Conservation (phyloP, 257 asterid species). For the Verbascum thapsus region DNA sequence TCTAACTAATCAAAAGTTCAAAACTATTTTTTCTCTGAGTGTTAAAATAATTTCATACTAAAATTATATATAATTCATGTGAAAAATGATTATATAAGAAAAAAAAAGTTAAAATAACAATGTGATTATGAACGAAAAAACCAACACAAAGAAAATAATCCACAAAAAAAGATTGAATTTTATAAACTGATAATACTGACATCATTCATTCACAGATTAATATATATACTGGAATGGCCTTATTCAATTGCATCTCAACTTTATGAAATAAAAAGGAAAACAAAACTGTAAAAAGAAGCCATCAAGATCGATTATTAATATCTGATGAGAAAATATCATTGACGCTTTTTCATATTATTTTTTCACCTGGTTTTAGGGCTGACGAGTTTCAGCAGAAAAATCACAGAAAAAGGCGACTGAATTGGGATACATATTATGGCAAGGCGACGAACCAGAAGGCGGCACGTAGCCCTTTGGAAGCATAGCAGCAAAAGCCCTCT, state of each 20-base stretch:
- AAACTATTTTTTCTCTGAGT: no score
- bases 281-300: neutral
- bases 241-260: neutral
- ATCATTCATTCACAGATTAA: neutral
- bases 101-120: no score
- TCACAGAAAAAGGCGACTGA: conserved; percentile 61
- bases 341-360: neutral
- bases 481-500: conserved; percentile 58
- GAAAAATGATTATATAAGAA: no score
- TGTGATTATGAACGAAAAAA: no score
- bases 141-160: neutral
- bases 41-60: no score
- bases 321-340: neutral
- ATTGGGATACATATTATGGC: conserved; percentile 63
- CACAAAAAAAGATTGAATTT: neutral
- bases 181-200: neutral
- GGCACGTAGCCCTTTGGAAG: conserved; percentile 83
- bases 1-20: no score
- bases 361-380: conserved; percentile 29
- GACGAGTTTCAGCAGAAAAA: conserved; percentile 33
- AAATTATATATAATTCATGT: no score
- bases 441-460: conserved; percentile 78
- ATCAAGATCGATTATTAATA: no score
- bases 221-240: neutral
- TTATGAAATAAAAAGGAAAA: neutral